Base-by-base conservation (phyloP, 352 stramenopile genomes). In the Phytophthora melonis region DNA sequence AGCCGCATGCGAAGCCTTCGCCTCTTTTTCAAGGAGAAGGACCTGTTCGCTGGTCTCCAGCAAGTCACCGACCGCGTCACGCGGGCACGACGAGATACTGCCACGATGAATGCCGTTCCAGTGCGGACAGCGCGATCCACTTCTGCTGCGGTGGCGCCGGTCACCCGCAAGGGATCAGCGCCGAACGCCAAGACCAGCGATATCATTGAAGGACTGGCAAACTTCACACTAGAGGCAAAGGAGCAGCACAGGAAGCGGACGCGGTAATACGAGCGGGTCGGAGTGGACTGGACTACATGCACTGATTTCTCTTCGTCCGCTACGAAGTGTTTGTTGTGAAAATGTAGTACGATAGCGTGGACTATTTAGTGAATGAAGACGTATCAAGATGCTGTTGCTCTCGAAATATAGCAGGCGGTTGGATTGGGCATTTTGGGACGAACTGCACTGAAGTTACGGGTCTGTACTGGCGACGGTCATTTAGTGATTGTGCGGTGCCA, bases 21-120 rank as follows among this genome's bases (percentile, higher is more conserved):
- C 30, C 72, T 93, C 18, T 93, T 92, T 71, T 91, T 90, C 71
- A 92, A 92, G 59, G 76, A 83, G 41, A 81, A 78, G 16, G 82
- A 92, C n/a, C 68, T 92, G 14, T 81, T 91, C 25, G 72, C 78
- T 19, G 68, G 80, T 55, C 81, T 91, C 62, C 77, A 76, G 45
- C 72, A 78, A 21, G 74, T 70, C 27, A 79, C 58, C 9, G 62
- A 79, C 14, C 69, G 63, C 3, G 57, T 79, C 9, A 39, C 55
- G 5, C 67, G 54, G 3, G 25, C 36, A 18, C 77, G 77, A 49
- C 67, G 73, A 64, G 74, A 76, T 62, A 75, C 70, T 58, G 54
- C 55, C 23, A 62, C 62, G 1, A 36, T 61, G 16, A 72, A 72
- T 19, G 63, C 45, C 61, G 23, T 19, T 25, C 41, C 64, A 47